phyloP scores from a whole-genome alignment of 2,329 filamentous ascomycete genomes.

The Penicillium concentricum region DNA sequence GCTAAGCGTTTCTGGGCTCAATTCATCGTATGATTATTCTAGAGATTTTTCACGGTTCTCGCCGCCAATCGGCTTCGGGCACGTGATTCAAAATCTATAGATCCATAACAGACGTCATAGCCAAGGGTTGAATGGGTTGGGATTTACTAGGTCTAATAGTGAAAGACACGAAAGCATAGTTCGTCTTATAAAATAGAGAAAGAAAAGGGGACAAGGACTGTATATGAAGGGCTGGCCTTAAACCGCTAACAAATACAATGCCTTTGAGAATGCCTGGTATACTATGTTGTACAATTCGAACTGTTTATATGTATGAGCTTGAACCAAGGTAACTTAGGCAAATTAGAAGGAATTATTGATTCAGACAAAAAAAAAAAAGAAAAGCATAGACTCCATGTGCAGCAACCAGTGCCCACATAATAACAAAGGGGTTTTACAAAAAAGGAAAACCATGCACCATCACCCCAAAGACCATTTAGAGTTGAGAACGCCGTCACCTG shows the following conservation, averaged over 20 bases:
- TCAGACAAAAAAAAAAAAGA: constrained; percentile 5
- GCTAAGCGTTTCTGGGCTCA: constrained; percentile 4
- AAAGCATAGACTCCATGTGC: constrained; percentile 15
- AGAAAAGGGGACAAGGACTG: not conserved
- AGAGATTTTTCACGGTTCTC: constrained; percentile 26
- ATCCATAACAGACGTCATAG: constrained; percentile 13
- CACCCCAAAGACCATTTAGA: constrained; percentile 5
- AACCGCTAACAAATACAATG: not conserved
- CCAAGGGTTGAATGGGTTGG: not conserved
- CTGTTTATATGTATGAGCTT: not conserved
- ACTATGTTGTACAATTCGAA: not conserved
- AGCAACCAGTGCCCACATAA: constrained; percentile 25
- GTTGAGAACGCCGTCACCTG: constrained; percentile 12
- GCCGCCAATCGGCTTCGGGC: constrained; percentile 27
- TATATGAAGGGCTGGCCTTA: not conserved
- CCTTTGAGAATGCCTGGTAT: not conserved
- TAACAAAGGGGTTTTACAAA: constrained; percentile 12
- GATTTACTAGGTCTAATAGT: not conserved
- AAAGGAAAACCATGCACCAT: constrained; percentile 9
- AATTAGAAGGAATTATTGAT: constrained; percentile 16
- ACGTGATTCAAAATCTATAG: constrained; percentile 25
- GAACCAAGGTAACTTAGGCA: not conserved
- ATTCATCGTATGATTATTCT: constrained; percentile 12
- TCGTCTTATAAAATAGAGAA: too few species aligned
- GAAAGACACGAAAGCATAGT: not conserved